phyloP scores from a whole-genome alignment of 2,329 filamentous ascomycete genomes.

The Aspergillus aculeatinus region DNA sequence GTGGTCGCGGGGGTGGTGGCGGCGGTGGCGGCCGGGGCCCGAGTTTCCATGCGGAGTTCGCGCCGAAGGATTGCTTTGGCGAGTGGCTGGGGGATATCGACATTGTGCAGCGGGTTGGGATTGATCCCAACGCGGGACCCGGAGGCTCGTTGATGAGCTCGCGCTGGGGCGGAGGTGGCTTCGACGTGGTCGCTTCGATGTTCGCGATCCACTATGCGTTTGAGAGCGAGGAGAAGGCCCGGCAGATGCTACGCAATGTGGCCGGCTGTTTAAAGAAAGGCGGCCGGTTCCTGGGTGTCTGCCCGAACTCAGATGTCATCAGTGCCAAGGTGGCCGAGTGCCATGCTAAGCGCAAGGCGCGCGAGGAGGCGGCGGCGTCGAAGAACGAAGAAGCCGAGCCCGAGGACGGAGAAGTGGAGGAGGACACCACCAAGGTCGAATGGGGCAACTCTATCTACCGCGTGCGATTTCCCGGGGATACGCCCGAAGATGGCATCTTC shows the following conservation, averaged over 20 bases:
- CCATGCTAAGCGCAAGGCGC: constrained; percentile 59
- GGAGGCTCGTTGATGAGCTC: constrained; percentile 56
- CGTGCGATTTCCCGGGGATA: constrained; percentile 80
- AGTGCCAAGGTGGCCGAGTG: constrained; percentile 73
- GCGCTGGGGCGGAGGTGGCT: constrained; percentile 72
- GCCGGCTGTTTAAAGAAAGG: constrained; percentile 88
- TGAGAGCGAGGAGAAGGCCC: constrained; percentile 83
- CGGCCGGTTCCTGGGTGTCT: constrained; percentile 88
- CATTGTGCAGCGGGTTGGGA: constrained; percentile 82
- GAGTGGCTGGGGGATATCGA: constrained; percentile 78
- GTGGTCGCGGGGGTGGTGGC: constrained; percentile 52
- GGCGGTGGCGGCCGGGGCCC: constrained; percentile 55
- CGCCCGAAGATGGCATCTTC: constrained; percentile 84
- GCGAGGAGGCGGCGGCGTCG: constrained; percentile 35
- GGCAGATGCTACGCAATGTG: constrained; percentile 91
- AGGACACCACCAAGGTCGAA: constrained; percentile 65
- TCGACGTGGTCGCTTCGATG: constrained; percentile 98
- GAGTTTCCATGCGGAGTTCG: constrained; percentile 82
- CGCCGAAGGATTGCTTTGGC: constrained; percentile 88
- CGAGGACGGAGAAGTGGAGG: constrained; percentile 54
- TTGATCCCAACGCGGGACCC: constrained; percentile 68
- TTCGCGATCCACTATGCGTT: constrained; percentile 99
- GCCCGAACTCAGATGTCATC: constrained; percentile 94
- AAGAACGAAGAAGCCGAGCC: constrained; percentile 38
- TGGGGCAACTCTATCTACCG: constrained; percentile 95